Base-by-base conservation (phyloP, 805 yeast genomes). In the Candida qinlingensis region DNA sequence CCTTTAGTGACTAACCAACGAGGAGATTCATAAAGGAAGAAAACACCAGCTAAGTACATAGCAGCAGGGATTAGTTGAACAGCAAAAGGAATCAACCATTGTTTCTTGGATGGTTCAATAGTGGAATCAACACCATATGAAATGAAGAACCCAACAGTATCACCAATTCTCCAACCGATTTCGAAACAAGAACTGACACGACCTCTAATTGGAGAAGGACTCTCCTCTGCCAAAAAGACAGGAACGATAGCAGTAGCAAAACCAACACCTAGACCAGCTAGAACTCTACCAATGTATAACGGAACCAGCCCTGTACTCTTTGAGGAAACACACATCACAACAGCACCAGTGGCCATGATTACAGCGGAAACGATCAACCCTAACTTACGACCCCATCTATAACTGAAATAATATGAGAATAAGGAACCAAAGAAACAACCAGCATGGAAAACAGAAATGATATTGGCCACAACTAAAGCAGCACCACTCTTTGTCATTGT, bases 201-300 rank as follows among this genome's bases (percentile, higher is more conserved):
- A 13, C 80, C 80, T 56, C 80, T 64, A 30, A 73, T 68, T 5
- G 71, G 61, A 4, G 77, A 68, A 2, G 79, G 79, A 69, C 65
- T 33, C 66, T 69, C 52, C 74, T 76, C 80, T 5, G 75, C 66
- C 8, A 75, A 65, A 52, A 73, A 76, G 47, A 75, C 68, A 5
- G 81, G 80, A 2, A 77, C 79, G 48, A 76, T 62, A 56, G 71
- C 71, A 2, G 81, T 69, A 39, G 77, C 68, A 4, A 75, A 73
- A 10, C 84, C 84, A 39, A 77, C 75, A 13, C 81, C 81, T 5
- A 79, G 40, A 4, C 84, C 73, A 6, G 70, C 59, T 28, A 66
- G 52, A n/a, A 75, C 73, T 53, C 84, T 68, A 9, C 84, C 83
- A 4, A 77, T 75, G 52, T 76, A 75, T 54, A 77, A 48, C 58